Base-by-base conservation (phyloP, 2,329 filamentous ascomycete genomes). In the Akanthomyces lecanii region DNA sequence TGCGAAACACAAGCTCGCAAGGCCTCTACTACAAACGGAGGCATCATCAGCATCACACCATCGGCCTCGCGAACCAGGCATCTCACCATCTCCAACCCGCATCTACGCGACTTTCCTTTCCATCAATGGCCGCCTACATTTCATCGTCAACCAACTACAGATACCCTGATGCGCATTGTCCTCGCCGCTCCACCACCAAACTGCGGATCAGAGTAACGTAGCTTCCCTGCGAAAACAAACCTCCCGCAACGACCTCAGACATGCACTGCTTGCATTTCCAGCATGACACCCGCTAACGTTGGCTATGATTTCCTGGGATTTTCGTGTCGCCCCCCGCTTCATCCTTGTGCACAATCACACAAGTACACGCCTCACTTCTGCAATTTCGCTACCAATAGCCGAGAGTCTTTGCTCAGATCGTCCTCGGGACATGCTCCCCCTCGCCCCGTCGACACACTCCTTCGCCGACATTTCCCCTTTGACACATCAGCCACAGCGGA, bases 401-500 rank as follows among this genome's bases (percentile, higher is more conserved):
- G 38, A 40, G 14, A 14, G 38, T 3, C 14, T 40, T 40, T 4
- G 33, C 33, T 16, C 38, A 40, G 8, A 7, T 40, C 38, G 38
- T 16, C 38, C 12, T 16, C 38, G 14, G 38, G 18, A 8, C 1
- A 45, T 45, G 42, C 28, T 5, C 50, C 25, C 16, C 28, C n/a
- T 4, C 6, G 14, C 30, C 12, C 16, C 50, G 3, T 45, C 21
- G 4, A 6, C 38, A 40, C 3, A 16, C 38, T 11, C 33, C 33
- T 36, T 36, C 10, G 10, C 33, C 33, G 33, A 36, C 8, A n/a
- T 28, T 42, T 60, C n/a, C 30, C 18, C 23, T 52, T 30, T 36
- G 40, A 33, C 23, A 52, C 36, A 51, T 52, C 57, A 60, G 57
- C 47, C 47, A 60, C 57, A 21, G 33, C 33, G 56, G 47, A 44